A percentile compares a stretch with the other conserved stretches of the same genome.
phyloP scores from a whole-genome alignment of 2,329 filamentous ascomycete species.

The Stromatinia cepivora region DNA sequence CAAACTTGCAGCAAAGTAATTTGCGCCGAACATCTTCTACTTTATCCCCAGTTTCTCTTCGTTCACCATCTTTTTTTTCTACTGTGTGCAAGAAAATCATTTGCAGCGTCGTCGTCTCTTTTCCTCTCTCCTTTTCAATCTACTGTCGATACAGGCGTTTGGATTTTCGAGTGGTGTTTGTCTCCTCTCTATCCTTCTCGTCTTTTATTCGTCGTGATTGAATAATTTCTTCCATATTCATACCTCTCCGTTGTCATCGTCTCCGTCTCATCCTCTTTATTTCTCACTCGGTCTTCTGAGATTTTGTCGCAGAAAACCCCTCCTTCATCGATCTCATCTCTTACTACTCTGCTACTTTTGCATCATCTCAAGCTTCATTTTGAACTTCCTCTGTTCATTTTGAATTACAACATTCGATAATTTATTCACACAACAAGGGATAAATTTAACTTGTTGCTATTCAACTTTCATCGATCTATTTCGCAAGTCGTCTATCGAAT shows the following conservation, averaged over 20 bases:
- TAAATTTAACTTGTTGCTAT: slow-evolving; percentile 35
- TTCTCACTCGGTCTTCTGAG: slow-evolving; percentile 32
- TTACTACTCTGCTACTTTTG: slow-evolving; percentile 33
- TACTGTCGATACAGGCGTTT: slow-evolving; percentile 25
- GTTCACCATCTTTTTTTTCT: slow-evolving; percentile 15
- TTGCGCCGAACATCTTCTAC: slow-evolving; percentile 14
- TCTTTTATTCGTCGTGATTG: slow-evolving; percentile 31
- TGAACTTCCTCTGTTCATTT: slow-evolving; percentile 28
- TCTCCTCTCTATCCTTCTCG: slow-evolving; percentile 37
- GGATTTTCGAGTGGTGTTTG: slow-evolving; percentile 40
- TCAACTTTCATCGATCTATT: slow-evolving; percentile 36
- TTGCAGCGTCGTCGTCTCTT: slow-evolving; percentile 19
- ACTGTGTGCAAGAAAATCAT: slow-evolving; percentile 11
- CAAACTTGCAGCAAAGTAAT: slow-evolving; percentile 13
- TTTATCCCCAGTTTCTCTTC: slow-evolving; percentile 13
- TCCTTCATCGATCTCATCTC: slow-evolving; percentile 27
- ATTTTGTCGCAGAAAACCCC: slow-evolving; percentile 32
- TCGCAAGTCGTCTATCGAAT: slow-evolving; percentile 34
- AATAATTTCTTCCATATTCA: slow-evolving; percentile 34
- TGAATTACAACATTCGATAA: slow-evolving; percentile 13
- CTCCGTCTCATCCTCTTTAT: slow-evolving; percentile 36
- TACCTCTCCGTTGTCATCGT: slow-evolving; percentile 32
- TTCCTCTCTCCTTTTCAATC: slow-evolving; percentile 19
- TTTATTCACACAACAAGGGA: slow-evolving; percentile 30
- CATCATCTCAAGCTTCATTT: slow-evolving; percentile 34